These are phyloP conservation scores for Brassica nigra DNA, from an alignment of 345 rosid species.

Conservation along the genomic window DNA sequence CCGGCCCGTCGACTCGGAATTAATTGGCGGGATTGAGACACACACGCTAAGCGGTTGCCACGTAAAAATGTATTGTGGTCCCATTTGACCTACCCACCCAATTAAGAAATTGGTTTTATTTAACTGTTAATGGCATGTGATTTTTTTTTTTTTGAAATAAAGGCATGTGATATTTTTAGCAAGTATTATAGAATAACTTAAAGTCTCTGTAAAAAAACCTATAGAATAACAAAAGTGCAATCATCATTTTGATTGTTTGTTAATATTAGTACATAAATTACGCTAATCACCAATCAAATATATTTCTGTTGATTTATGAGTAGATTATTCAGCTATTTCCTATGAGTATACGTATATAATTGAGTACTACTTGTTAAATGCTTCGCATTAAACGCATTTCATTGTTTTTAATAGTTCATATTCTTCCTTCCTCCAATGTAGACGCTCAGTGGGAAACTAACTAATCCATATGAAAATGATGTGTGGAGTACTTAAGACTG, in stretches of 20 bases:
- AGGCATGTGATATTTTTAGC: neutral
- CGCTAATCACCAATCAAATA: neutral
- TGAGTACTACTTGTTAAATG: neutral
- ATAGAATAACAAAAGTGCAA: neutral
- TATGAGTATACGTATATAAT: neutral
- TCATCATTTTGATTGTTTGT: neutral
- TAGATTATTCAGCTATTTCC: neutral
- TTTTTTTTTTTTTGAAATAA: too few species aligned
- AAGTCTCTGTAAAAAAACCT: too few species aligned
- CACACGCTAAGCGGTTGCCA: conserved; percentile 16
- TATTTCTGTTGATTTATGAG: neutral
- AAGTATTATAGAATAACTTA: neutral
- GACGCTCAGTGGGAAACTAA: conserved; percentile 24
- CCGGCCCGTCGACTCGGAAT: conserved; percentile 30
- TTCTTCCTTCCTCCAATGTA: too few species aligned
- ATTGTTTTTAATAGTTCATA: neutral
- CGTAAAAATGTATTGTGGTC: conserved; percentile 17
- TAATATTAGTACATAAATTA: neutral
- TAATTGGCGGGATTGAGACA: conserved; percentile 34
- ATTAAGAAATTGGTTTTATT: neutral
- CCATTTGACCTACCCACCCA: conserved; percentile 32
- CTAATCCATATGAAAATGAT: conserved; percentile 10
- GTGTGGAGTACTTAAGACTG: neutral
- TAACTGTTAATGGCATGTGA: neutral
- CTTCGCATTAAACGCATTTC: neutral